phyloP scores from a whole-genome alignment of 139 green algal genomes.

The Pleodorina starrii region DNA sequence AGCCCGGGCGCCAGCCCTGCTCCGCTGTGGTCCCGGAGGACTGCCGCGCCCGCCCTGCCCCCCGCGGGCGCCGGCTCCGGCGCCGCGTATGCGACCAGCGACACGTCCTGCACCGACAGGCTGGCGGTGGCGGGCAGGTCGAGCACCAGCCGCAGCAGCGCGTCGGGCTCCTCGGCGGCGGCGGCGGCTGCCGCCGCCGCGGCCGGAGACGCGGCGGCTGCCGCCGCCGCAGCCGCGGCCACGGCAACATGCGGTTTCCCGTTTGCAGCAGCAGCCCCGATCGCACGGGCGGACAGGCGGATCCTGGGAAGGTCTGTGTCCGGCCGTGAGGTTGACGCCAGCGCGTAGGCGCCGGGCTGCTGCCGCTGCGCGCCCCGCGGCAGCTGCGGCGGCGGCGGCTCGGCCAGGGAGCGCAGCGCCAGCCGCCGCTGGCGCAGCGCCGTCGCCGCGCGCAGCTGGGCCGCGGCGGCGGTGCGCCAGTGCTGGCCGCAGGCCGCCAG shows the following conservation, averaged over 20 bases:
- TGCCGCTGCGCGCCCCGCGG: not conserved
- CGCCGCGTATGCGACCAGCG: slow-evolving; percentile 23
- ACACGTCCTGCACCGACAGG: slow-evolving; percentile 13
- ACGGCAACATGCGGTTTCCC: not conserved
- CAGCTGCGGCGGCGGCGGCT: slow-evolving; percentile 8
- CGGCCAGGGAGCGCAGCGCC: not conserved
- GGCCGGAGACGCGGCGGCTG: not conserved
- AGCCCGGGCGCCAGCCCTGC: not conserved
- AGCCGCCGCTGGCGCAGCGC: not conserved
- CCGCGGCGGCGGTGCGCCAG: not conserved
- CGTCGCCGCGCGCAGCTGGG: not conserved
- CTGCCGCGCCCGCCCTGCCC: too few species aligned
- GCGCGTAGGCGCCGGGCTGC: too few species aligned
- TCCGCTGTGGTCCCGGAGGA: not conserved
- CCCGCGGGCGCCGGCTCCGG: not conserved
- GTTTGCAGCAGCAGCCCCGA: too few species aligned
- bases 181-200: not conserved
- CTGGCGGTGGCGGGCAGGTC: not conserved
- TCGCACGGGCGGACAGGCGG: too few species aligned
- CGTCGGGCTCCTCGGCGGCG: not conserved
- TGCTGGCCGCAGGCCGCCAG: slow-evolving; percentile 14
- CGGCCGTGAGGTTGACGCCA: too few species aligned
- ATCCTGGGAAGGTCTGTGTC: too few species aligned
- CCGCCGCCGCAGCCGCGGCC: not conserved
- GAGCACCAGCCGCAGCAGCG: slow-evolving; percentile 2